Conservation (phyloP, 805 yeast species). For the Scheffersomyces coipomensis region DNA sequence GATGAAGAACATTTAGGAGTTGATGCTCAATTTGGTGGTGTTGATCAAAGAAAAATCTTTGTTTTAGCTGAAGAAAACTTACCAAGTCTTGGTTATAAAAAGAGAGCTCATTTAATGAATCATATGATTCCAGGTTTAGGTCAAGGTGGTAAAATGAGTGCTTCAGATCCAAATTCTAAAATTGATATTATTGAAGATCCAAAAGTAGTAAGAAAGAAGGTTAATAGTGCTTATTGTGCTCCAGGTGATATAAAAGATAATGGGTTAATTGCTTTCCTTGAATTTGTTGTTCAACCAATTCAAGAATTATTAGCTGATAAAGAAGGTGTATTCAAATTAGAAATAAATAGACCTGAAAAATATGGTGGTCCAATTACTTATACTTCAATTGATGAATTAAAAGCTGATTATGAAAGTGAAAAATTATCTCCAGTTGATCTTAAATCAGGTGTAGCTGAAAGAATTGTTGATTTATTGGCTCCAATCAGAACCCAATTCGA, state of each 20-base stretch:
- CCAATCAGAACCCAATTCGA: slow-evolving; percentile 78
- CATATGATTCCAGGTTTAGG: slow-evolving; percentile 97
- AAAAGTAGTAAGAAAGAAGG: slow-evolving; percentile 83
- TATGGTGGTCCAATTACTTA: slow-evolving; percentile 92
- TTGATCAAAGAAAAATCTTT: slow-evolving; percentile 96
- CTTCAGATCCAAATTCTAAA: slow-evolving; percentile 97
- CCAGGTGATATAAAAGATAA: slow-evolving; percentile 90
- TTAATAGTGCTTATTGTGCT: slow-evolving; percentile 89
- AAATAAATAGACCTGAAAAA: slow-evolving; percentile 89
- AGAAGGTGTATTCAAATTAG: slow-evolving; percentile 57
- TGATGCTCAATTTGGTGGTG: slow-evolving; percentile 98
- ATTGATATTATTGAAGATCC: slow-evolving; percentile 92
- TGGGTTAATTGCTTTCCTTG: slow-evolving; percentile 83
- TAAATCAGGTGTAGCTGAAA: slow-evolving; percentile 87
- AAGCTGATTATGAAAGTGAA: slow-evolving; percentile 68
- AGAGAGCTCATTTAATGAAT: slow-evolving; percentile 98
- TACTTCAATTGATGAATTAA: slow-evolving; percentile 63
- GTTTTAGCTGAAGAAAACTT: slow-evolving; percentile 95
- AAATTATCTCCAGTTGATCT: slow-evolving; percentile 90
- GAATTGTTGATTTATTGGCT: slow-evolving; percentile 73
- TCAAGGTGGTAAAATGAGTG: slow-evolving; percentile 98
- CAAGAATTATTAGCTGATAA: slow-evolving; percentile 68
- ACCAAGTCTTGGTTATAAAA: slow-evolving; percentile 84
- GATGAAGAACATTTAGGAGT: slow-evolving; percentile 88
- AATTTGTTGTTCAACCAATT: slow-evolving; percentile 83